phyloP scores from a whole-genome alignment of 2,329 filamentous ascomycete species.

The Diplodia scrobiculata region DNA sequence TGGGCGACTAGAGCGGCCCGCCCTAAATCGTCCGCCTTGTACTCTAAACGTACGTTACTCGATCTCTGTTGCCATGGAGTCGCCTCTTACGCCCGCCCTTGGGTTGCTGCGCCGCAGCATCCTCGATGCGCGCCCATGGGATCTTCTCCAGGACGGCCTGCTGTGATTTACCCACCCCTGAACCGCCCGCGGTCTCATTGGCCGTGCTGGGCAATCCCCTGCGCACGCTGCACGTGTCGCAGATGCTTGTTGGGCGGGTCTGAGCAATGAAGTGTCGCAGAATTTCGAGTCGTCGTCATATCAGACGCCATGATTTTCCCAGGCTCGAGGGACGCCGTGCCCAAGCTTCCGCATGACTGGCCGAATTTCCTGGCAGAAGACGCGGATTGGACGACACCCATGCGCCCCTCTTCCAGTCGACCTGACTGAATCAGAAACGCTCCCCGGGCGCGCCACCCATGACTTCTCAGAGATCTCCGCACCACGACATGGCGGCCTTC shows the following conservation, averaged over 20 bases:
- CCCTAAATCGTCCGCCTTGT: slow-evolving; percentile 25
- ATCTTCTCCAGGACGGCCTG: slow-evolving; percentile 26
- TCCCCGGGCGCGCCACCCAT: slow-evolving; percentile 5
- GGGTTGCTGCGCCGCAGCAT: slow-evolving; percentile 3
- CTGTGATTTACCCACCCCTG: slow-evolving; percentile 28
- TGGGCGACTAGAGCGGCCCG: slow-evolving; percentile 24
- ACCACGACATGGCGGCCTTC: slow-evolving; percentile 8
- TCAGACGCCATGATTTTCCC: slow-evolving; percentile 25
- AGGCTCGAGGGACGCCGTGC: not conserved
- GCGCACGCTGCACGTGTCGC: slow-evolving; percentile 20
- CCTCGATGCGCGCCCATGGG: slow-evolving; percentile 11
- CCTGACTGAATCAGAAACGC: slow-evolving; percentile 6
- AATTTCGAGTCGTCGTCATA: slow-evolving; percentile 19
- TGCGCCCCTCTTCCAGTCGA: slow-evolving; percentile 3
- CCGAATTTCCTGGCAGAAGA: slow-evolving; percentile 4
- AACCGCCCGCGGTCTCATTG: slow-evolving; percentile 4
- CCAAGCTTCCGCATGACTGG: slow-evolving; percentile 22
- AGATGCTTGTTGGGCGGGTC: slow-evolving; percentile 26
- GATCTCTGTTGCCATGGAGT: slow-evolving; percentile 22
- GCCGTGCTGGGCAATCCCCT: slow-evolving; percentile 16
- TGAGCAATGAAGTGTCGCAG: slow-evolving; percentile 22
- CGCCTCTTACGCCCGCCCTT: slow-evolving; percentile 10
- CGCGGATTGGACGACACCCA: slow-evolving; percentile 1
- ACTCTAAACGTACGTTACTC: slow-evolving; percentile 28
- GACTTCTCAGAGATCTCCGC: slow-evolving; percentile 18